Conservation (phyloP, 2,329 filamentous ascomycete genomes). For the Colletotrichum echinochloae region DNA sequence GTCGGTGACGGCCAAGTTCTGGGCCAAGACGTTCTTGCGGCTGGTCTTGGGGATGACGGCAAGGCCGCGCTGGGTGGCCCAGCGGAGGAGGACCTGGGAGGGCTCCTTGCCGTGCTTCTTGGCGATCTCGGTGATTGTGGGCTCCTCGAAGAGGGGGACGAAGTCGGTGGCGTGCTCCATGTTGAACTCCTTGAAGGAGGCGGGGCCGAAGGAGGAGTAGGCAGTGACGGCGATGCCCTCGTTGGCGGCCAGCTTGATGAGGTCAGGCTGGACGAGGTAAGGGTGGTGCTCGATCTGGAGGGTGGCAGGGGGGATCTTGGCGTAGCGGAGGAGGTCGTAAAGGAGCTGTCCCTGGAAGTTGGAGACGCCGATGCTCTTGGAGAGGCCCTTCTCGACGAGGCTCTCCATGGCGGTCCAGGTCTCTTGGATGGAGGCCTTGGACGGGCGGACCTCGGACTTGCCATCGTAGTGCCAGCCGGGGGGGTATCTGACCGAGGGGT, state of each 20-base stretch:
- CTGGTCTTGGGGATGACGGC: constrained; percentile 86
- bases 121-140: constrained; percentile 73
- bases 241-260: constrained; percentile 76
- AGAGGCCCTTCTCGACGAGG: constrained; percentile 76
- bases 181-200: constrained; percentile 82
- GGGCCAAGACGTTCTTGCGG: constrained; percentile 62
- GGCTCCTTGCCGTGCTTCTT: constrained; percentile 78
- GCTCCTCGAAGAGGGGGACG: constrained; percentile 78
- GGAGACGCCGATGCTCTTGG: constrained; percentile 81
- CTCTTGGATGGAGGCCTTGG: constrained; percentile 80
- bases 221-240: constrained; percentile 82
- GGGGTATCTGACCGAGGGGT: constrained; percentile 82
- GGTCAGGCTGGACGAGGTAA: constrained; percentile 81
- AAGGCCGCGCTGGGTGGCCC: constrained; percentile 85
- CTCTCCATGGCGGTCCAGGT: constrained; percentile 86
- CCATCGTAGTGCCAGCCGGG: constrained; percentile 80
- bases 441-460: constrained; percentile 69
- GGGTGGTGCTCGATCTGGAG: constrained; percentile 94
- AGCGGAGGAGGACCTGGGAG: constrained; percentile 85
- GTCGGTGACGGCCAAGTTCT: constrained; percentile 75
- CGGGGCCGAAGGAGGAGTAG: constrained; percentile 86
- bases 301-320: constrained; percentile 77
- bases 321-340: constrained; percentile 84
- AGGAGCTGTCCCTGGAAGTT: constrained; percentile 86
- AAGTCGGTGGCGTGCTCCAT: constrained; percentile 75